Percentiles rank a stretch among this genome's conserved stretches.
phyloP scores from a whole-genome alignment of 768 basidiomycete genomes.

The Rickenella mellea region DNA sequence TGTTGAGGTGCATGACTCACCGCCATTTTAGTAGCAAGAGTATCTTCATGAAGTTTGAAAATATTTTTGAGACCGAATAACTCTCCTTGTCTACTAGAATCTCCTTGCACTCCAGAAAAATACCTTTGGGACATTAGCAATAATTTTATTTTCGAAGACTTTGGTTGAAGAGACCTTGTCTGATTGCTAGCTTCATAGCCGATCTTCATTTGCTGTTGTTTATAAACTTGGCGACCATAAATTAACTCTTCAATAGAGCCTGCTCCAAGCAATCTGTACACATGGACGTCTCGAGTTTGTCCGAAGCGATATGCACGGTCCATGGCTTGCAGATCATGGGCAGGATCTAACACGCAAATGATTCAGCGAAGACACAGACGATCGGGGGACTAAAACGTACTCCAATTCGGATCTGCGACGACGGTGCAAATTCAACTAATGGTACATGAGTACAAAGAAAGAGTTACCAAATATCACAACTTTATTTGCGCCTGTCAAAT shows the following conservation, averaged over 20 bases:
- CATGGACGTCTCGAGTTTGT: constrained; percentile 76
- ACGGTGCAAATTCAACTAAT: neutral
- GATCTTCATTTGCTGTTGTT: constrained; percentile 90
- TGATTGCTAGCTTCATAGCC: constrained; percentile 79
- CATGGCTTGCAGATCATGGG: constrained; percentile 91
- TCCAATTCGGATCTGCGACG: constrained; percentile 83
- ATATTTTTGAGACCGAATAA: constrained; percentile 83
- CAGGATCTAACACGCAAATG: constrained; percentile 57
- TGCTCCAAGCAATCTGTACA: constrained; percentile 76
- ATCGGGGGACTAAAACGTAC: constrained; percentile 34
- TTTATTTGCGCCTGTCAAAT: constrained; percentile 87
- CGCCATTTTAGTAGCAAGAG: constrained; percentile 61
- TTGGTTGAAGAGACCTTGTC: constrained; percentile 40
- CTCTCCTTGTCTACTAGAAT: constrained; percentile 65
- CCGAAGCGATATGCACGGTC: constrained; percentile 82
- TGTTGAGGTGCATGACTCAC: constrained; percentile 28
- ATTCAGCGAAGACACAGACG: neutral
- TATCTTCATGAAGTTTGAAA: constrained; percentile 66
- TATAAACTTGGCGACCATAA: constrained; percentile 85
- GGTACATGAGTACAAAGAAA: constrained; percentile 1
- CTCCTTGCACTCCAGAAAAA: constrained; percentile 77
- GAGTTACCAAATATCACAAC: constrained; percentile 79
- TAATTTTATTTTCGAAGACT: neutral
- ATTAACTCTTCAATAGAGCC: constrained; percentile 85
- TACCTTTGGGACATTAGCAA: constrained; percentile 33